Evolutionary conservation across 192 early-diverging fungal genomes (phyloP), one percentile per base, ranked within the genome.

Genomic region (Linnemannia exigua): DNA sequence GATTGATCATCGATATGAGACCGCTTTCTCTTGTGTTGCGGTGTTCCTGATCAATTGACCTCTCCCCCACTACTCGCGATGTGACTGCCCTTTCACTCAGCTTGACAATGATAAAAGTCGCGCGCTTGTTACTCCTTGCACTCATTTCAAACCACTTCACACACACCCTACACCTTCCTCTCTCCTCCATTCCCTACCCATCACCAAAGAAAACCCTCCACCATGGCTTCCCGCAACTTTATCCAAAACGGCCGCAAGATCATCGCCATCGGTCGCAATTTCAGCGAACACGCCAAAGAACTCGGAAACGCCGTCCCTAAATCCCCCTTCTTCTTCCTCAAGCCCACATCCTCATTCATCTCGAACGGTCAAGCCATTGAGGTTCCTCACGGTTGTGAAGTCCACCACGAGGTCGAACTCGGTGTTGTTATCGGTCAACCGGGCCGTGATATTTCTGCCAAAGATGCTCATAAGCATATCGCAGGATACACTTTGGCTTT

Each of bases 381-480:
- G 79, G 91, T 97, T 50, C 98, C 97, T 4, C 79, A 85, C 28
- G 95, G 93, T 15, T 92, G 91, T 76, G 89, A 91, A 50, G 95
- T 98, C 19, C 96, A 98, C 87, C 96, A 98, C 86, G 97, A 98
- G 75, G 94, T 99, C 44, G 98, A 99, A 89, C 95, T 99, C 22
- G 97, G 94, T 50, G 95, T 98, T 8, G 94, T 99, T 9, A 97
- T 99, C 79, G 96, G 95, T 19, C 94, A 95, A 70, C 81, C 80
- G 25, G 96, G 94, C 7, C 91, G 96, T 16, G 92, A 97, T 84
- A 95, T 98, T 83, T 38, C 66, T 28, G 92, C 89, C 1, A 79
- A 84, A 25, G 82, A 93, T 22, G 97, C 97, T 5, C 83, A 87
- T 33, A 70, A 90, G 25, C 87, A 96, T 80, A 87, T 97, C 76